Evolutionary conservation across 179 eudicot genomes (phyloP).

Genomic region (Beta macrorhiza): DNA sequence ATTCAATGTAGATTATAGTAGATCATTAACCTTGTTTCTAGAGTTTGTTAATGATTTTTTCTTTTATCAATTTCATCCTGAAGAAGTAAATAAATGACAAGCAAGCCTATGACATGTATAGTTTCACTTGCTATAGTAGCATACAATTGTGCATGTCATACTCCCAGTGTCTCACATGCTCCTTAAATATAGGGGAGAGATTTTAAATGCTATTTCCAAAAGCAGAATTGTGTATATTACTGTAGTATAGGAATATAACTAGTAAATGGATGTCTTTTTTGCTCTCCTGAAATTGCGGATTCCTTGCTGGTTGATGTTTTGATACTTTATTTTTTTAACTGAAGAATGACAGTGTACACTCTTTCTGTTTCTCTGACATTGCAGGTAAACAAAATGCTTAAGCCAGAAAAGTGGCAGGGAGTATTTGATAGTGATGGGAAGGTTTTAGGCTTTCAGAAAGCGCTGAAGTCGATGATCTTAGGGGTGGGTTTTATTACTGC

Average conservation of each 20-base stretch:
- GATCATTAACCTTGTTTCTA: background rate
- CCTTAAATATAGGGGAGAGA: background rate
- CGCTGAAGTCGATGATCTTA: constrained; percentile 61
- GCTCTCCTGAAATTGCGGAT: background rate
- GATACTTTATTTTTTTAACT: background rate
- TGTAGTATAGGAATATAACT: background rate
- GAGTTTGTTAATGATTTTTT: background rate
- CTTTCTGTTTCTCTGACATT: constrained; percentile 22
- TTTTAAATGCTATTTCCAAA: too few species aligned
- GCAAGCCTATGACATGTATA: background rate
- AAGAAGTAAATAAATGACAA: background rate
- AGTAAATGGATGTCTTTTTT: background rate
- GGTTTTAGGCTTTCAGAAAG: constrained; percentile 71
- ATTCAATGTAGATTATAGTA: background rate
- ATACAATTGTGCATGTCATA: background rate
- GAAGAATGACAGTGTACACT: constrained; percentile 8
- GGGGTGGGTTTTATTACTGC: constrained; percentile 57
- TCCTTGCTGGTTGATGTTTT: background rate
- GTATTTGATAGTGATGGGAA: constrained; percentile 80
- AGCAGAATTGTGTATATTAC: background rate
- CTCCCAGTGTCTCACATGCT: background rate
- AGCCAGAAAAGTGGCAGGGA: constrained; percentile 94
- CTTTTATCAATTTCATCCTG: background rate
- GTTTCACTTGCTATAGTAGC: background rate
- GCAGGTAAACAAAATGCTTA: constrained; percentile 92